Percentiles rank a stretch among this genome's conserved stretches.
These are phyloP conservation scores for Chamaecrista fasciculata DNA, from an alignment of 306 rosid genomes.

Conservation along the genomic window DNA sequence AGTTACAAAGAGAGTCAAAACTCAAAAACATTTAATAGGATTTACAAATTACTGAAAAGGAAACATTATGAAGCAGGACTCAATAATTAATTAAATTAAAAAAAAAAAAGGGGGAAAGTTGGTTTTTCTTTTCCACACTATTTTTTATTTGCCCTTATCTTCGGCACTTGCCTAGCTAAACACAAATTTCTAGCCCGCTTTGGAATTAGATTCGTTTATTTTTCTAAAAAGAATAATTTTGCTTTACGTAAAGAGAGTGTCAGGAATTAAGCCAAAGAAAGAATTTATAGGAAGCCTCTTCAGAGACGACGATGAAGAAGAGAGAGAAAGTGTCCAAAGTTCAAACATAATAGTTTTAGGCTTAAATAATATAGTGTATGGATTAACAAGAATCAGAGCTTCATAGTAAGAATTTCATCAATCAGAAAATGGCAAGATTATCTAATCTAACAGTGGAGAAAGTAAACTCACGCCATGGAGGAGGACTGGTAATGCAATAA, in stretches of 20 bases:
- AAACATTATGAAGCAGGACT: constrained; percentile 6
- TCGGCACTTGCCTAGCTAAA: background rate
- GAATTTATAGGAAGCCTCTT: constrained; percentile 46
- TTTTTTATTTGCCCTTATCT: background rate
- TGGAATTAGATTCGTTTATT: background rate
- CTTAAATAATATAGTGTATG: constrained; percentile 31
- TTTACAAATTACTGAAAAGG: background rate
- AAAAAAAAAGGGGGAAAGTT: background rate
- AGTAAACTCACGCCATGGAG: constrained; percentile 91
- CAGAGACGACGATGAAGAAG: constrained; percentile 28
- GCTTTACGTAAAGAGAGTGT: constrained; percentile 11
- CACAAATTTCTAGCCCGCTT: constrained; percentile 14
- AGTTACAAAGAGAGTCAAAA: background rate
- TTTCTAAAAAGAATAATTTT: background rate
- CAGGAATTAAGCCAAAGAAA: constrained; percentile 31
- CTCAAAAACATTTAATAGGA: no score
- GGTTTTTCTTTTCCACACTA: background rate
- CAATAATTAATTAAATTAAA: constrained; percentile 14
- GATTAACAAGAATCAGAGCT: constrained; percentile 51
- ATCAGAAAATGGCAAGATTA: constrained; percentile 21
- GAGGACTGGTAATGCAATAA: constrained; percentile 96
- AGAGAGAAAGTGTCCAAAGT: constrained; percentile 21
- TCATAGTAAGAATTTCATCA: constrained; percentile 5
- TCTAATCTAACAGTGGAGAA: constrained; percentile 24
- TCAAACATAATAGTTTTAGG: constrained; percentile 6